phyloP scores from a whole-genome alignment of 2,329 filamentous ascomycete species.

The Elsinoe australis region DNA sequence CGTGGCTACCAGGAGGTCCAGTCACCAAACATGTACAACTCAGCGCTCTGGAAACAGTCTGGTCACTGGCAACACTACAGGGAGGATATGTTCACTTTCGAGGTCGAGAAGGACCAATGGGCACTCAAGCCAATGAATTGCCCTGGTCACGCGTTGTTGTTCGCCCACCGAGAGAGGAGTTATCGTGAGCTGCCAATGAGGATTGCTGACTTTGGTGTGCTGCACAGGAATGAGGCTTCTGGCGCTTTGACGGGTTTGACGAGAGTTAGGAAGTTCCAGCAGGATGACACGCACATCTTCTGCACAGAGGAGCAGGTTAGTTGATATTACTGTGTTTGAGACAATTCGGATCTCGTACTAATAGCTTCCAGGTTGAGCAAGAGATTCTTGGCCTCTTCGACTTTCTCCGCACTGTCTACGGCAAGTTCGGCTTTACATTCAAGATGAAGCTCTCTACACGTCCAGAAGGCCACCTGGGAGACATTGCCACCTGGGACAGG shows the following conservation, averaged over 20 bases:
- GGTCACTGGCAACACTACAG: slow-evolving; percentile 92
- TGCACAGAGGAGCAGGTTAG: slow-evolving; percentile 67
- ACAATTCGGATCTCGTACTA: background rate
- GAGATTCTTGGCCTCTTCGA: slow-evolving; percentile 82
- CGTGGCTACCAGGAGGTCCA: slow-evolving; percentile 93
- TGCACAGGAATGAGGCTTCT: slow-evolving; percentile 92
- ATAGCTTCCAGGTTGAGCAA: slow-evolving; percentile 45
- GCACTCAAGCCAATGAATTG: slow-evolving; percentile 98
- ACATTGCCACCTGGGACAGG: slow-evolving; percentile 78
- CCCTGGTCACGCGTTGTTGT: slow-evolving; percentile 86
- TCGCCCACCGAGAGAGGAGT: slow-evolving; percentile 72
- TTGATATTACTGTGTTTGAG: slow-evolving; percentile 5
- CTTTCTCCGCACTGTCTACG: slow-evolving; percentile 73
- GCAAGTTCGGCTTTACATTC: slow-evolving; percentile 80
- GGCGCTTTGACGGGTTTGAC: slow-evolving; percentile 87
- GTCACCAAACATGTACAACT: slow-evolving; percentile 94
- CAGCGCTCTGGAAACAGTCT: slow-evolving; percentile 85
- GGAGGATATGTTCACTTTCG: slow-evolving; percentile 91
- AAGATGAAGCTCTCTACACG: slow-evolving; percentile 91
- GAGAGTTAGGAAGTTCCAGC: slow-evolving; percentile 85
- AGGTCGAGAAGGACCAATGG: slow-evolving; percentile 74
- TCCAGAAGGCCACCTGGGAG: slow-evolving; percentile 79
- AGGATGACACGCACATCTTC: slow-evolving; percentile 96
- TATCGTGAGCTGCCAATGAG: slow-evolving; percentile 86
- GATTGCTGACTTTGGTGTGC: slow-evolving; percentile 89